phyloP scores from a whole-genome alignment of 768 basidiomycete genomes.

The Hebeloma cylindrosporum region DNA sequence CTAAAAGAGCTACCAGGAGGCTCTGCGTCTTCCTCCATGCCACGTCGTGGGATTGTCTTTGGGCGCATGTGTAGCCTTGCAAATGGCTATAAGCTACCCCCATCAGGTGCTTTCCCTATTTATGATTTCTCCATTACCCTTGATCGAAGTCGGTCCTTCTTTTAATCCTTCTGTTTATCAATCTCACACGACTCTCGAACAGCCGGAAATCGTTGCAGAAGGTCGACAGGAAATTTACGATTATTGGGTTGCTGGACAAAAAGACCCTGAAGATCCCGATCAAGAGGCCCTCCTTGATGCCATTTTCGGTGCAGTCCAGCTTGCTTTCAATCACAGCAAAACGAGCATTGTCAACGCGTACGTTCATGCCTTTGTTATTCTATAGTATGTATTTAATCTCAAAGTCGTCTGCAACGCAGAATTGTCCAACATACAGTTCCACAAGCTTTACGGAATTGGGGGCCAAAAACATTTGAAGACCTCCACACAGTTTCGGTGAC shows the following conservation, averaged over 20 bases:
- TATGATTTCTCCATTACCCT: constrained; percentile 35
- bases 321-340: constrained; percentile 31
- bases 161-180: neutral
- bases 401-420: constrained; percentile 10
- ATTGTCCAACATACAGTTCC: constrained; percentile 24
- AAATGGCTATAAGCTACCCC: constrained; percentile 33
- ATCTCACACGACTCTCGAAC: neutral
- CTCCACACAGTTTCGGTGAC: constrained; percentile 32
- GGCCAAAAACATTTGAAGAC: constrained; percentile 27
- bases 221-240: constrained; percentile 38
- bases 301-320: constrained; percentile 29
- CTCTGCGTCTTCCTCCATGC: constrained; percentile 35
- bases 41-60: constrained; percentile 39
- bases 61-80: constrained; percentile 35
- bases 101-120: constrained; percentile 35
- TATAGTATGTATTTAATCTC: neutral
- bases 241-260: constrained; percentile 28
- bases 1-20: constrained; percentile 29
- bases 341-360: constrained; percentile 26
- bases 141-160: constrained; percentile 30
- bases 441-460: constrained; percentile 25
- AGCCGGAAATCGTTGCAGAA: constrained; percentile 33
- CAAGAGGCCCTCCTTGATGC: constrained; percentile 27
- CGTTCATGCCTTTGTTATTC: constrained; percentile 1
- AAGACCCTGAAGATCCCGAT: constrained; percentile 21